Base-by-base conservation (phyloP, 2,329 filamentous ascomycete genomes). In the Arachnomyces sp. region DNA sequence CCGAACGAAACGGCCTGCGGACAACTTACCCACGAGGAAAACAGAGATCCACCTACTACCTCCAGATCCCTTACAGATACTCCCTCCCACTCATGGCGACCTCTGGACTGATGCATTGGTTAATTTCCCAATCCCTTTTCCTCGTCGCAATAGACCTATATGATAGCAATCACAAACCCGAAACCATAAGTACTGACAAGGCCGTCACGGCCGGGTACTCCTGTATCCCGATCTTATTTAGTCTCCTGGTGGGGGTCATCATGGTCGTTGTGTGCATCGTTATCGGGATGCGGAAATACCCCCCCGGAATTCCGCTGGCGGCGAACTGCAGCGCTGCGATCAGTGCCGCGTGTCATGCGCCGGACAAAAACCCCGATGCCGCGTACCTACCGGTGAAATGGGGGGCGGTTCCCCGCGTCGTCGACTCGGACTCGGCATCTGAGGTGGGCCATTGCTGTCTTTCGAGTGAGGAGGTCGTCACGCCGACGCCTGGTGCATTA, bases 91-190 rank as follows among this genome's bases (percentile, higher is more conserved):
- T 72, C 1, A 52, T 65, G 2, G 43, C 49, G 0, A 44, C 49
- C 2, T 62, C 57, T 1, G 58, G 52, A 1, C 3, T 68, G 1
- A 51, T 73, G 39, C 70, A 74, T 46, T 74, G 69, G 70, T 54
- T 73, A 4, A 56, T 70, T 3, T 74, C 70, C 0, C 67, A 71
- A 43, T 64, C 61, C 32, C 43, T 72, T 1, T 73, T 71, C 49
- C 45, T 71, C 0, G 64, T 64, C 0, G 53, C 61, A 2, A 61
- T 68, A 25, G 43, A 45, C 5, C 37, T 45, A 16, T 48, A 45
- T 38, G 39, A 47, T 4, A 33, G 33, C 13, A 43, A 48, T 25
- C 49, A 45, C 7, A 37, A 28, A 7, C 37, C 45, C 28, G 31
- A 17, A 15, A 30, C 36, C 35, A 28, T 20, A 15, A 20, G n/a